These are phyloP conservation scores for Fusarium abutilonis DNA, from an alignment of 2,329 filamentous ascomycete genomes.

Conservation along the genomic window DNA sequence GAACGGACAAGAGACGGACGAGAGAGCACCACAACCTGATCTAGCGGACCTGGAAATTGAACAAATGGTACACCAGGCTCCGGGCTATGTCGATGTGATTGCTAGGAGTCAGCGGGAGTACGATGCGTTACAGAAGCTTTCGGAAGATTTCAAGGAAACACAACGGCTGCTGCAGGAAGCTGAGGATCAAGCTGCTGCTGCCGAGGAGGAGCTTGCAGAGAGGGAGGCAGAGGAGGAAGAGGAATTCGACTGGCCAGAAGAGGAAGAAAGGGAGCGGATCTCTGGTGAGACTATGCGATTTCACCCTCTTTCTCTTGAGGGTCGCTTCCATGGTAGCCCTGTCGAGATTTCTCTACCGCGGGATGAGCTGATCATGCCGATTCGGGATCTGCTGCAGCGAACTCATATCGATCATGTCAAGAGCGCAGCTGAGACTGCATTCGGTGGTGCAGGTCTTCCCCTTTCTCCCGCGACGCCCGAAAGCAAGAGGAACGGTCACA, in stretches of 20 bases:
- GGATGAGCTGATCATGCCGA: constrained; percentile 73
- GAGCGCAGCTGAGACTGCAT: constrained; percentile 74
- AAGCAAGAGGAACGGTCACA: constrained; percentile 64
- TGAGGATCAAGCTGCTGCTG: constrained; percentile 46
- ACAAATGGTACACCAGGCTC: constrained; percentile 43
- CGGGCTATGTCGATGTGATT: constrained; percentile 58
- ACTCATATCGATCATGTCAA: constrained; percentile 79
- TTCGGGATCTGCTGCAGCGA: constrained; percentile 72
- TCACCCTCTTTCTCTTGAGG: constrained; percentile 78
- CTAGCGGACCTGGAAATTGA: constrained; percentile 34
- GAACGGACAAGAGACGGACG: constrained; percentile 38
- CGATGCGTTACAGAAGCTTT: constrained; percentile 63
- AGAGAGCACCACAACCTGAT: neutral
- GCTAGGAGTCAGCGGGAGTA: constrained; percentile 66
- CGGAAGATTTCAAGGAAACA: constrained; percentile 65
- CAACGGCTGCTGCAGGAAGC: constrained; percentile 49
- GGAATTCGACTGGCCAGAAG: constrained; percentile 46
- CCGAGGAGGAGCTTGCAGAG: constrained; percentile 50
- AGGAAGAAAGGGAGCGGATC: constrained; percentile 50
- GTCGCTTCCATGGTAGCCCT: constrained; percentile 78
- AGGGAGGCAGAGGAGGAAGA: constrained; percentile 43
- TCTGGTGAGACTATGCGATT: constrained; percentile 59
- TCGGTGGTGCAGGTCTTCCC: constrained; percentile 81
- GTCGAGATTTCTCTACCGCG: constrained; percentile 79
- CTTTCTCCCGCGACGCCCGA: constrained; percentile 77